phyloP scores from a whole-genome alignment of 116 monocot genomes.

The Posidonia oceanica region DNA sequence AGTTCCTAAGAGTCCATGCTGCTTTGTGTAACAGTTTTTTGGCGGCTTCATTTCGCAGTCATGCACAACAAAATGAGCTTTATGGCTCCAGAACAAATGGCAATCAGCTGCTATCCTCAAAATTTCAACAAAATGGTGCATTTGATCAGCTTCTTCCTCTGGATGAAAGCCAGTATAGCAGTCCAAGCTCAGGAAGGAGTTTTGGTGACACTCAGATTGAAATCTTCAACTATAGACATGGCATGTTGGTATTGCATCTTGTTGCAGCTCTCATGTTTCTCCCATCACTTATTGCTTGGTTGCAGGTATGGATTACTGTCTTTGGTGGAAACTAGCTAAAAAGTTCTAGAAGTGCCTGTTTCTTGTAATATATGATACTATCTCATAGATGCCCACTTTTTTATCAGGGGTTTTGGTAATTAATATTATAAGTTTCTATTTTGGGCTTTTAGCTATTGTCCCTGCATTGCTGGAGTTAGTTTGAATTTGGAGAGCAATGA shows the following conservation, averaged over 20 bases:
- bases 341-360: background rate
- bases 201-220: conserved; percentile 74
- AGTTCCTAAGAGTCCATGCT: conserved; percentile 14
- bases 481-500: too few relatives aligned
- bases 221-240: conserved; percentile 68
- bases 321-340: background rate
- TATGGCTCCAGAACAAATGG: conserved; percentile 17
- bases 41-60: conserved; percentile 84
- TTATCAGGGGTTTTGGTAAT: too few relatives aligned
- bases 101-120: conserved; percentile 3
- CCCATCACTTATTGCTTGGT: conserved; percentile 81
- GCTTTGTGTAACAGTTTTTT: conserved; percentile 84
- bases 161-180: conserved; percentile 38
- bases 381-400: too few relatives aligned
- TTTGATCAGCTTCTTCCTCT: conserved; percentile 36
- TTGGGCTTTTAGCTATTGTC: too few relatives aligned
- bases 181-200: conserved; percentile 47
- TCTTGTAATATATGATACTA: background rate
- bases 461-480: too few relatives aligned
- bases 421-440: too few relatives aligned
- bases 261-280: conserved; percentile 66
- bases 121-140: conserved; percentile 22
- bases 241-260: conserved; percentile 77
- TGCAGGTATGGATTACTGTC: conserved; percentile 47
- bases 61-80: conserved; percentile 49